Evolutionary conservation across 1,284 basidiomycete genomes (phyloP), one percentile per base, ranked within the genome.

Genomic region (Pseudozyma thailandica): DNA sequence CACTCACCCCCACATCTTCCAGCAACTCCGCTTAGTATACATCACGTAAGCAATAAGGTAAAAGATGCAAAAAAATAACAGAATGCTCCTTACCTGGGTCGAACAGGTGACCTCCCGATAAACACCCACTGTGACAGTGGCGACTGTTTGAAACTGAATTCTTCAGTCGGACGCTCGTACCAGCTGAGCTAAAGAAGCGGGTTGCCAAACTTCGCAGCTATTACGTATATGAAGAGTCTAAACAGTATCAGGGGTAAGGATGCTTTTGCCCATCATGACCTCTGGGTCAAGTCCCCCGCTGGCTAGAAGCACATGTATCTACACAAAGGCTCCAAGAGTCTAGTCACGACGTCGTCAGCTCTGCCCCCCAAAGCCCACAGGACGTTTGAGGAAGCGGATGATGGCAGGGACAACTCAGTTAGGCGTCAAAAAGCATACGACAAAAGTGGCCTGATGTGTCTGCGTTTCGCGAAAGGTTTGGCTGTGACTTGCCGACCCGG

Each of bases 101-200:
- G 64, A 68, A 68, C 64, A 68, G 53, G 50, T 68, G 64, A 68
- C 64, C 64, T 68, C 46, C 50, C 64, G 64, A 68, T 48, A 39
- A 20, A 31, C 12, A 8, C 48, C 51, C 48, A 48, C 62, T 47
- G 38, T 20, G 9, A 28, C 56, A 59, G 50, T 48, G 49, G 39
- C 45, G 42, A 48, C 48, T 48, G 37, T 43, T 44, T 23, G 46
- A 50, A 63, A 70, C 59, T 59, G 59, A 54, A 70, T 70, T 48
- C 68, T 71, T 71, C 68, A 71, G 68, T 71, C 68, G 68, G 53
- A 71, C 68, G 68, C 68, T 71, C 68, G 68, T 71, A 71, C 68
- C 68, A 71, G 56, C 68, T 71, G 68, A 71, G 68, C 68, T 71
- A 71, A 61, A 58, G 58, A 62, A 69, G 64, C 64, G 15, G 6